Base-by-base conservation (phyloP, 2,329 filamentous ascomycete genomes). In the Blastomyces silverae region DNA sequence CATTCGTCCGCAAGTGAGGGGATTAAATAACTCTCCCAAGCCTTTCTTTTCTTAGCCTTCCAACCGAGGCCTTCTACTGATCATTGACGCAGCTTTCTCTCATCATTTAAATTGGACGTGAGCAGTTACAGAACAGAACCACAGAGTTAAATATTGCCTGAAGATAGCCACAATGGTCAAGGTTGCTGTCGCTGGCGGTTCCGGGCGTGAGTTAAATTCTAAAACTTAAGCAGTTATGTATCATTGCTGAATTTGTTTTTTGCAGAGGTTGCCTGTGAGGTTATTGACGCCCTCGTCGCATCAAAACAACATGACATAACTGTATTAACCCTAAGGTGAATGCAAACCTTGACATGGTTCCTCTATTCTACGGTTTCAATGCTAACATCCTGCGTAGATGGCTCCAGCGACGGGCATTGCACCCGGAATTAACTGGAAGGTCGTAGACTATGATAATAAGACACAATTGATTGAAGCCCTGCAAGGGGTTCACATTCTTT, bases 261-360 rank as follows among this genome's bases (percentile, higher is more conserved):
- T 28, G 37, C 42, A 85, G 83, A 83, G 64, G 79, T 86, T 50
- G 80, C 80, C 2, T 76, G 73, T 44, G 83, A 85, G 70, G 69
- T 86, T 7, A 72, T 85, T 34, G 82, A 84, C 64, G 76, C 73
- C 4, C 74, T 85, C 0, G 68, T 83, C 0, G 77, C 78, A 1
- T 74, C 77, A 3, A 76, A 77, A 5, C 83, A 80, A 64, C 84
- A 87, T 64, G 75, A 84, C 0, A 81, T 87, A 55, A 73, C 76
- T 0, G 74, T 86, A 22, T 71, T 87, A 2, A 81, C 77, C 1
- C 76, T 83, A 66, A 79, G 76, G 81, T 81, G 61, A 65, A 68
- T 22, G 64, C 34, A 3, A 44, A 59, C 31, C 59, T 44, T n/a
- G 22, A 34, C 31, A 42, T 44, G 48, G n/a, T 44, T 62, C 6